Conservation (phyloP, 257 asterid species). For the Lantana camara region DNA sequence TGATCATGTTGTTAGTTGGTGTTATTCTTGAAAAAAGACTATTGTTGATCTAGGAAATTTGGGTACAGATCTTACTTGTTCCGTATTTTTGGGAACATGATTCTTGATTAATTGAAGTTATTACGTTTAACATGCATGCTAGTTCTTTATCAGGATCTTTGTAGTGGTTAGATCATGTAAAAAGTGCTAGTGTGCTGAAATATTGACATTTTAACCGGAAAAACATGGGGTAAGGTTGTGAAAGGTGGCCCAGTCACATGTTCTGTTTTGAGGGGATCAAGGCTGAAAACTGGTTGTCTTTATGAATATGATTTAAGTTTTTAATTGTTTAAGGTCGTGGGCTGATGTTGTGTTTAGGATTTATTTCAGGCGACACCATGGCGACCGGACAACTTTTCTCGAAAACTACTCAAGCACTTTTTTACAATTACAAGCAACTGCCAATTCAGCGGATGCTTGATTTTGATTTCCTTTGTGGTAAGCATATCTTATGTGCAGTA, state of each 20-base stretch:
- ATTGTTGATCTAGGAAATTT: slow-evolving; percentile 20
- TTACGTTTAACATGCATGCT: not conserved
- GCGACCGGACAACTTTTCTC: slow-evolving; percentile 96
- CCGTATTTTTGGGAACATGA: not conserved
- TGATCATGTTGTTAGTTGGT: not conserved
- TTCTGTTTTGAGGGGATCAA: slow-evolving; percentile 12
- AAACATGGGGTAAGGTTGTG: not conserved
- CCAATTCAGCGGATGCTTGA: slow-evolving; percentile 99
- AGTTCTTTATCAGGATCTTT: slow-evolving; percentile 11
- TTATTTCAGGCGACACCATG: slow-evolving; percentile 50
- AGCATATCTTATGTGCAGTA: slow-evolving; percentile 25
- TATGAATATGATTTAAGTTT: not conserved
- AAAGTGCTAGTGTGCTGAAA: slow-evolving; percentile 1
- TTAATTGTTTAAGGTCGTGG: not conserved
- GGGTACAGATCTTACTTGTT: slow-evolving; percentile 24
- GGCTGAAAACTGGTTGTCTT: not conserved
- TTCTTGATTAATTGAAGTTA: slow-evolving; percentile 11
- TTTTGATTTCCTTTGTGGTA: slow-evolving; percentile 97
- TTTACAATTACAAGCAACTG: slow-evolving; percentile 92
- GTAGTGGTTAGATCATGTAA: slow-evolving; percentile 6
- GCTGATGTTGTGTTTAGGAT: slow-evolving; percentile 41
- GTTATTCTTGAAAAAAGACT: slow-evolving; percentile 3
- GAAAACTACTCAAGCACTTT: slow-evolving; percentile 85
- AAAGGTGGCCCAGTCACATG: not conserved
- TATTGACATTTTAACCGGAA: slow-evolving; percentile 16